These are phyloP conservation scores for Fusarium coicis DNA, from an alignment of 2,329 filamentous ascomycete genomes.

Conservation along the genomic window DNA sequence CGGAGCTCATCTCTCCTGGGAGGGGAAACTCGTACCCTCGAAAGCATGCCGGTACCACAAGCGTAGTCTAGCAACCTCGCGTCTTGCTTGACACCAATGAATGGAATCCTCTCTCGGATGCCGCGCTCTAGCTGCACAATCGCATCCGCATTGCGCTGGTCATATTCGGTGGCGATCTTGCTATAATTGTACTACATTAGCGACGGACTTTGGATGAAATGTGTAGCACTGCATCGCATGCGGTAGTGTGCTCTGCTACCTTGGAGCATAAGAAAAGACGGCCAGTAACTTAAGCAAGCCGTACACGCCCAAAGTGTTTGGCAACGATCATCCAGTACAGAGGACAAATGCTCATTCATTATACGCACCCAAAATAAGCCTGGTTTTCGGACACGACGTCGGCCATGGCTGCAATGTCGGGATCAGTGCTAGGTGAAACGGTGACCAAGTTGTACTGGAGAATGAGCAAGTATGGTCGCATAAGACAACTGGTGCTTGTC, in stretches of 20 bases:
- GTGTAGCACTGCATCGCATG: neutral
- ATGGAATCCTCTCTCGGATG: conserved; percentile 64
- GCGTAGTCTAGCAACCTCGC: conserved; percentile 78
- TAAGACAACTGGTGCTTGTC: conserved; percentile 14
- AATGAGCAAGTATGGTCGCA: conserved; percentile 13
- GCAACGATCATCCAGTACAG: neutral
- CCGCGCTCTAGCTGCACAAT: conserved; percentile 64
- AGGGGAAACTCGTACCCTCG: conserved; percentile 60
- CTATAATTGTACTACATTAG: conserved; percentile 39
- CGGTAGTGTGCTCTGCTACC: conserved; percentile 8
- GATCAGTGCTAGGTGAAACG: conserved; percentile 36
- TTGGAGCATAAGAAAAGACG: conserved; percentile 12
- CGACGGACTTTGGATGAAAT: conserved; percentile 3
- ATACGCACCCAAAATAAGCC: conserved; percentile 56
- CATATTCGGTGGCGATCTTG: conserved; percentile 51
- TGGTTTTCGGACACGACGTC: conserved; percentile 51
- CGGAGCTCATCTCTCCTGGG: neutral
- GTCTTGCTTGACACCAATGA: conserved; percentile 65
- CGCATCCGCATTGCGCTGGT: conserved; percentile 65
- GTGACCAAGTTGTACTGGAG: conserved; percentile 18
- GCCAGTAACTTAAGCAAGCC: conserved; percentile 3
- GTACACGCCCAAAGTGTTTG: neutral
- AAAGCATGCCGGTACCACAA: conserved; percentile 76
- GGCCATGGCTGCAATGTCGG: conserved; percentile 46
- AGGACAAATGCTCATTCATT: neutral